Percentiles rank a stretch among this genome's conserved stretches.
Conservation (phyloP, 371 early-diverging fungal genomes). For the Fennellomyces sp. region DNA sequence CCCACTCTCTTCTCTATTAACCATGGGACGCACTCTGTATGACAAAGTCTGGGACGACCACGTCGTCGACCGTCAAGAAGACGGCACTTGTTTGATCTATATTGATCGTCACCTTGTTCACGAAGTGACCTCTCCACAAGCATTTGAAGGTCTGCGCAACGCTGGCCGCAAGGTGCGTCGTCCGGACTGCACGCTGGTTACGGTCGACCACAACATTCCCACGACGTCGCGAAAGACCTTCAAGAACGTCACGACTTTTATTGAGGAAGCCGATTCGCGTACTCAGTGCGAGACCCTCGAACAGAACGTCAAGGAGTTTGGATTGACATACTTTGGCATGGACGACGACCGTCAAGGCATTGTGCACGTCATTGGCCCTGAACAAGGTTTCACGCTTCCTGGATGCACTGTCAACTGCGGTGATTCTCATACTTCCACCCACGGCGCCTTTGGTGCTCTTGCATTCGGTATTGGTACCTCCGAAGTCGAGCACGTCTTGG, state of each 20-base stretch:
- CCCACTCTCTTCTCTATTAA: slow-evolving; percentile 7
- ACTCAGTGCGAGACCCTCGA: slow-evolving; percentile 69
- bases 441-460: slow-evolving; percentile 76
- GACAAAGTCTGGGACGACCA: slow-evolving; percentile 55
- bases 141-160: slow-evolving; percentile 70
- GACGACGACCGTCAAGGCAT: slow-evolving; percentile 71
- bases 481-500: slow-evolving; percentile 76
- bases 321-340: slow-evolving; percentile 70
- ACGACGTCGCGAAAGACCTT: slow-evolving; percentile 56
- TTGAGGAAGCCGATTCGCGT: slow-evolving; percentile 65
- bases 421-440: slow-evolving; percentile 76
- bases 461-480: slow-evolving; percentile 79
- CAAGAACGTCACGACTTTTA: slow-evolving; percentile 60
- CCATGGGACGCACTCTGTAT: slow-evolving; percentile 55
- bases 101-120: slow-evolving; percentile 76
- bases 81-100: slow-evolving; percentile 68
- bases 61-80: slow-evolving; percentile 50
- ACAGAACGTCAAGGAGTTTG: slow-evolving; percentile 65
- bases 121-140: slow-evolving; percentile 71
- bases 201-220: slow-evolving; percentile 79
- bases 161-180: slow-evolving; percentile 63
- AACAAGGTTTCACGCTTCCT: slow-evolving; percentile 76
- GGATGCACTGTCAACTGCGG: slow-evolving; percentile 75
- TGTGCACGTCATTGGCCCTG: slow-evolving; percentile 78
- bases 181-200: slow-evolving; percentile 67